Conservation (phyloP, 2,329 filamentous ascomycete genomes). For the Ophiostoma sp. region DNA sequence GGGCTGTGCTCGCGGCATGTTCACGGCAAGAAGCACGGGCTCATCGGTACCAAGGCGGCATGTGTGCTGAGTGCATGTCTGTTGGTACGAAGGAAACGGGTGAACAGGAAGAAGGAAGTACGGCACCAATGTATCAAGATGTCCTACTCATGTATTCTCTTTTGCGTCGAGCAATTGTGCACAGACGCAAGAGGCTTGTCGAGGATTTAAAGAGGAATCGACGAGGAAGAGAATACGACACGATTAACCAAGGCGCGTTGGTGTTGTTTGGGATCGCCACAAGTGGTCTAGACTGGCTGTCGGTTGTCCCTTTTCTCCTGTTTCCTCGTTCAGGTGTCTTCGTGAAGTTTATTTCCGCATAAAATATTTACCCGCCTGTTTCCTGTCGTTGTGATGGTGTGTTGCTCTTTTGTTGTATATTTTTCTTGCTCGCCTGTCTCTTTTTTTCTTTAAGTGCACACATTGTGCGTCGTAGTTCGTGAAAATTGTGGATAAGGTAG, state of each 20-base stretch:
- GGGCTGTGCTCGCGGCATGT: neutral
- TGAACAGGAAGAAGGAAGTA: neutral
- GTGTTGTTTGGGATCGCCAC: constrained; percentile 7
- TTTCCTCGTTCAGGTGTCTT: neutral
- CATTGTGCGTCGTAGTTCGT: neutral
- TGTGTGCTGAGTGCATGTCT: neutral
- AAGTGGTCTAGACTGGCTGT: neutral
- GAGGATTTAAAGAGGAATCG: neutral
- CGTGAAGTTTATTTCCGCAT: neutral
- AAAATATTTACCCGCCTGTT: neutral
- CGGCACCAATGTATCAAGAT: constrained; percentile 15
- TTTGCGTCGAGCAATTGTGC: neutral
- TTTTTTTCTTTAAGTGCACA: neutral
- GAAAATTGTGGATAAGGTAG: neutral
- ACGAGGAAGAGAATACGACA: neutral
- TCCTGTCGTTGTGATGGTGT: neutral
- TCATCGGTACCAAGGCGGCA: neutral
- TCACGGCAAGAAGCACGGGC: neutral
- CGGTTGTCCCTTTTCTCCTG: too few relatives aligned
- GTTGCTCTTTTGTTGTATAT: neutral
- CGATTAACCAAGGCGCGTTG: neutral
- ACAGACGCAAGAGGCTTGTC: neutral
- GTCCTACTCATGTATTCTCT: neutral
- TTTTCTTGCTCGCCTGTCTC: neutral
- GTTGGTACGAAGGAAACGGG: neutral